phyloP scores from a whole-genome alignment of 345 rosid species.

The Mangifera indica region DNA sequence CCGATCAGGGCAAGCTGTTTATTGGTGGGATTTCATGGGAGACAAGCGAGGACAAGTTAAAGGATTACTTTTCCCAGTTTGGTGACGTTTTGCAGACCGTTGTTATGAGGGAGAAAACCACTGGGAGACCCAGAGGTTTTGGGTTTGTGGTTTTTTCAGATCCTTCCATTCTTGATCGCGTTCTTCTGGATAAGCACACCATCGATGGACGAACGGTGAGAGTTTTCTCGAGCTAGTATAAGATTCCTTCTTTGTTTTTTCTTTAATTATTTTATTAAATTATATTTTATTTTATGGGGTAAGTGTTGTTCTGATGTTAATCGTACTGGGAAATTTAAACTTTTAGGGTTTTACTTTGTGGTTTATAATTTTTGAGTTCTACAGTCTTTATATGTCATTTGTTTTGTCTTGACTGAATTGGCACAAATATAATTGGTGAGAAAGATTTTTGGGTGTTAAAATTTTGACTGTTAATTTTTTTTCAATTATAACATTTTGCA shows the following conservation, averaged over 20 bases:
- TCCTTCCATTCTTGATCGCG: slow-evolving; percentile 58
- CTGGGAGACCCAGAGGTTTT: slow-evolving; percentile 78
- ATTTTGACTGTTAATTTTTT: not conserved
- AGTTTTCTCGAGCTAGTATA: not conserved
- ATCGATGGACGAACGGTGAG: slow-evolving; percentile 83
- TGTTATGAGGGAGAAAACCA: slow-evolving; percentile 71
- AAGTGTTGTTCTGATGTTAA: not conserved
- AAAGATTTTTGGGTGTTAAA: not conserved
- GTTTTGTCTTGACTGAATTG: not conserved
- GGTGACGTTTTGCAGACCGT: slow-evolving; percentile 71
- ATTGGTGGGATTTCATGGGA: slow-evolving; percentile 98
- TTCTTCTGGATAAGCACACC: slow-evolving; percentile 70
- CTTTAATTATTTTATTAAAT: not conserved
- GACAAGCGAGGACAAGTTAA: slow-evolving; percentile 66
- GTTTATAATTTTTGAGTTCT: not conserved
- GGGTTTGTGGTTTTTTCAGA: slow-evolving; percentile 85
- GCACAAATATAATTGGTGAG: not conserved
- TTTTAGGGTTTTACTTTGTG: not conserved
- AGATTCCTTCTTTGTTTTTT: not conserved
- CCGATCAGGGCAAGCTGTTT: slow-evolving; percentile 89
- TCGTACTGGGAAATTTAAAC: not conserved
- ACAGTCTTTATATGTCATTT: not conserved
- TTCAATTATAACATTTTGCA: not conserved
- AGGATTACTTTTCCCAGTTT: slow-evolving; percentile 61
- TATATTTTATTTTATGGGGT: not conserved